A percentile compares a stretch with the other conserved stretches of the same genome.
Conservation (phyloP, 2,329 filamentous ascomycete species). For the Colletotrichum endophyticum region DNA sequence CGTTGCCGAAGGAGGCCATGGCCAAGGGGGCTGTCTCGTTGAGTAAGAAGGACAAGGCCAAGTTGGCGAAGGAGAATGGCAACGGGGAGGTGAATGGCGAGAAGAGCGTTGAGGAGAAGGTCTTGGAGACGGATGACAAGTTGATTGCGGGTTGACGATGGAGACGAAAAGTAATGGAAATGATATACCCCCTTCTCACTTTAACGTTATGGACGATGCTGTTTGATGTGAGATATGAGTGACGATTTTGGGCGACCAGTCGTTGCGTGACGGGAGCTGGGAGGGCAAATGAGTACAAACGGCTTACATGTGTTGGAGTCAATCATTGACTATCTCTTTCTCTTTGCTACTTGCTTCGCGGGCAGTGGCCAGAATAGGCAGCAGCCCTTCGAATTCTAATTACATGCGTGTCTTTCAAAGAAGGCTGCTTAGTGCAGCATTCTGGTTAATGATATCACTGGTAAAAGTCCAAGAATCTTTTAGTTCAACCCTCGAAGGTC, state of each 20-base stretch:
- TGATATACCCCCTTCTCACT: constrained; percentile 1
- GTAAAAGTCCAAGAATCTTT: neutral
- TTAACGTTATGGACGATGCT: neutral
- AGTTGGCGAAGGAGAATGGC: constrained; percentile 38
- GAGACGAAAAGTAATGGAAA: neutral
- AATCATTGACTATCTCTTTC: neutral
- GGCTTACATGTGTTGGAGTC: neutral
- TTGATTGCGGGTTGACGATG: constrained; percentile 12
- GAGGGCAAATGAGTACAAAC: neutral
- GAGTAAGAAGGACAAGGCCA: constrained; percentile 71
- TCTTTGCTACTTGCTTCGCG: neutral
- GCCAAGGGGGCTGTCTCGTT: constrained; percentile 78
- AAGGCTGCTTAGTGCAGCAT: neutral
- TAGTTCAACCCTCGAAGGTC: neutral
- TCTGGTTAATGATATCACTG: neutral
- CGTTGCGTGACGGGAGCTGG: neutral
- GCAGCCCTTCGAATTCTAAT: neutral
- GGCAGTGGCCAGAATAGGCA: neutral
- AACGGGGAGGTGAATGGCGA: constrained; percentile 22
- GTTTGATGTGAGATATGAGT: neutral
- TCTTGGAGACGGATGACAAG: constrained; percentile 21
- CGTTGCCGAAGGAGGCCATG: constrained; percentile 85
- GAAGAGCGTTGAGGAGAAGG: constrained; percentile 13
- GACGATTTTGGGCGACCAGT: neutral
- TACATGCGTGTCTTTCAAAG: neutral